Base-by-base conservation (phyloP, 2,329 filamentous ascomycete species). In the Trichoderma brevicompactum region DNA sequence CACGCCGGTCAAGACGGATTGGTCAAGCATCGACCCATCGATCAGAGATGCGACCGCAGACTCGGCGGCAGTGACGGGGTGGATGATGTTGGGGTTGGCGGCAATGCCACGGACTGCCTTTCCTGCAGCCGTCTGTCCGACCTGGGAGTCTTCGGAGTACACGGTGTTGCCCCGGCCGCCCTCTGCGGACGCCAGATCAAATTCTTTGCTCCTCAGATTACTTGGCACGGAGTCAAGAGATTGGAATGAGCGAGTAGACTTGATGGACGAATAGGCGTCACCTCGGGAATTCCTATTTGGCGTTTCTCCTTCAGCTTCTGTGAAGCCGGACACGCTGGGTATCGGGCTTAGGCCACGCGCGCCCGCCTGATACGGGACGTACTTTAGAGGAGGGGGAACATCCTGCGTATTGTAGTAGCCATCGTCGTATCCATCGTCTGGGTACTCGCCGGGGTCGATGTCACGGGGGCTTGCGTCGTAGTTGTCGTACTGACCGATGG, bases 261-360 rank as follows among this genome's bases (percentile, higher is more conserved):
- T 88, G 36, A 83, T 85, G 1, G 86, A 81, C 1, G 90, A 90
- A 34, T 88, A 79, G 1, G 84, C 86, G n/a, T 83, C 84, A 19
- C 79, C 80, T 2, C 78, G 70, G 6, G 77, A 77, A 13, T 81
- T 82, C 50, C 83, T 83, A 38, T 84, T 78, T 65, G 83, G 82
- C 34, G 80, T 79, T 67, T 88, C 84, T 71, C 82, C 88, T 61
- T 87, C 87, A 53, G 87, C 87, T 71, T 93, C 88, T 4, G 87
- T 89, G 72, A 93, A 94, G 68, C 94, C 95, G 10, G 92, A 94
- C 15, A 97, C 92, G 72, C 94, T 97, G 70, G 95, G 94, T 66
- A 96, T 94, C 0, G 94, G 94, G 74, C 94, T 97, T 55, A 96
- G 79, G 10, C 88, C 89, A 48, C 91, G 89, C 60, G 87, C 84